These are phyloP conservation scores for Spiromastix sp. DNA, from an alignment of 2,329 filamentous ascomycete species.

Conservation along the genomic window DNA sequence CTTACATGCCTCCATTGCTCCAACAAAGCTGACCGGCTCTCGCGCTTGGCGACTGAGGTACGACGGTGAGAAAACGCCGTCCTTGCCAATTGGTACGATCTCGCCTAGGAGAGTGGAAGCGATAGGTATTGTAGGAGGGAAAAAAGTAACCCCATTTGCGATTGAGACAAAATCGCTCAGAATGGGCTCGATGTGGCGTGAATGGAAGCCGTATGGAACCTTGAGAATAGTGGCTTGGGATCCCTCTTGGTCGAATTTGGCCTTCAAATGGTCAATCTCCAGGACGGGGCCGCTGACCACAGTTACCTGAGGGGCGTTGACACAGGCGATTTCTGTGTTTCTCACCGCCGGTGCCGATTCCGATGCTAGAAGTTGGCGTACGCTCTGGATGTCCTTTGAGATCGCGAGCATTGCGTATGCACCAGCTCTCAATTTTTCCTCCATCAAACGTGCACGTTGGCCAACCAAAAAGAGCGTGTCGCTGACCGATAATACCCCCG, in stretches of 20 bases:
- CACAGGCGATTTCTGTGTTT: conserved; percentile 44
- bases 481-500: conserved; percentile 23
- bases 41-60: conserved; percentile 60
- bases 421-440: conserved; percentile 52
- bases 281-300: conserved; percentile 58
- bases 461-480: conserved; percentile 56
- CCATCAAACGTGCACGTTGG: conserved; percentile 54
- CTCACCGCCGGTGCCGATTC: conserved; percentile 20
- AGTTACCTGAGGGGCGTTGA: conserved; percentile 65
- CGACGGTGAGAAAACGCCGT: conserved; percentile 44
- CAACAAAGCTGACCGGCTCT: conserved; percentile 61
- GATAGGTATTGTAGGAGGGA: conserved; percentile 48
- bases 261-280: conserved; percentile 42
- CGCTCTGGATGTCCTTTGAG: conserved; percentile 18
- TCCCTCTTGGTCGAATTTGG: conserved; percentile 34
- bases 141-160: conserved; percentile 45
- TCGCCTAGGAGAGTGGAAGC: conserved; percentile 55
- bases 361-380: conserved; percentile 22
- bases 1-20: conserved; percentile 50
- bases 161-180: conserved; percentile 48
- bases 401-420: conserved; percentile 59
- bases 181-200: conserved; percentile 54
- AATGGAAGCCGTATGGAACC: conserved; percentile 58
- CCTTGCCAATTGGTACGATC: conserved; percentile 42
- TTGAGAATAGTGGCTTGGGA: background rate